A percentile compares a stretch with the other conserved stretches of the same genome.
These are phyloP conservation scores for Zanthoxylum bungeanum DNA, from an alignment of 345 rosid genomes.

Conservation along the genomic window DNA sequence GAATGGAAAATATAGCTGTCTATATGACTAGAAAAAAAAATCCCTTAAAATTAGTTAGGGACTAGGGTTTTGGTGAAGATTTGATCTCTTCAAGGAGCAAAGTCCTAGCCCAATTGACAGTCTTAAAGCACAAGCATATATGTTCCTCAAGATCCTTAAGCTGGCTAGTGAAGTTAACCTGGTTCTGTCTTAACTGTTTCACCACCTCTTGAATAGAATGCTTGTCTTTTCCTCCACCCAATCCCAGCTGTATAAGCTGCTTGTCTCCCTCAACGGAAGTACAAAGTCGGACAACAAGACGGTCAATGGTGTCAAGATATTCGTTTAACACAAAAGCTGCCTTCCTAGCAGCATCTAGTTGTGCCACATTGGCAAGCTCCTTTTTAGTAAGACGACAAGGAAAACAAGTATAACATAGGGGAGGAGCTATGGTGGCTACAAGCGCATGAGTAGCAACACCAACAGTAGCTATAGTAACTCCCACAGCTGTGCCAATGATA, in stretches of 20 bases:
- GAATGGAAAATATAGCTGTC: neutral
- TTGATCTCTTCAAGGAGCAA: slow-evolving; percentile 46
- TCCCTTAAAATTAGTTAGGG: slow-evolving; percentile 8
- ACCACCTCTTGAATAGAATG: slow-evolving; percentile 45
- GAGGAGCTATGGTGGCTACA: slow-evolving; percentile 45
- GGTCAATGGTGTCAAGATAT: slow-evolving; percentile 51
- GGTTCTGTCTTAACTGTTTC: slow-evolving; percentile 50
- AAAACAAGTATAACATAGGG: slow-evolving; percentile 39
- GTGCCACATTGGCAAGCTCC: slow-evolving; percentile 47
- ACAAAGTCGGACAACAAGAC: slow-evolving; percentile 52
- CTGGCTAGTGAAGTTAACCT: slow-evolving; percentile 30
- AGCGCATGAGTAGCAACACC: slow-evolving; percentile 52
- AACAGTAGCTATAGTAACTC: slow-evolving; percentile 36
- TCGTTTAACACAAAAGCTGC: slow-evolving; percentile 51
- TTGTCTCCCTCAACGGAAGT: slow-evolving; percentile 49
- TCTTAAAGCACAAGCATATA: slow-evolving; percentile 55
- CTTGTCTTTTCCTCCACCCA: slow-evolving; percentile 48
- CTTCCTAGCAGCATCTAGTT: slow-evolving; percentile 66
- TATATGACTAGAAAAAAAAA: slow-evolving; percentile 11
- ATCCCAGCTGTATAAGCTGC: slow-evolving; percentile 45
- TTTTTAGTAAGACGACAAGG: slow-evolving; percentile 48
- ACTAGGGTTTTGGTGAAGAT: slow-evolving; percentile 17
- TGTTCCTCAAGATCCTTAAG: slow-evolving; percentile 64
- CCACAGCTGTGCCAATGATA: slow-evolving; percentile 44
- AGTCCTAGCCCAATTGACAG: slow-evolving; percentile 55